Evolutionary conservation across 2,329 filamentous ascomycete species (phyloP).

Genomic region (Sarocladium oryzae): DNA sequence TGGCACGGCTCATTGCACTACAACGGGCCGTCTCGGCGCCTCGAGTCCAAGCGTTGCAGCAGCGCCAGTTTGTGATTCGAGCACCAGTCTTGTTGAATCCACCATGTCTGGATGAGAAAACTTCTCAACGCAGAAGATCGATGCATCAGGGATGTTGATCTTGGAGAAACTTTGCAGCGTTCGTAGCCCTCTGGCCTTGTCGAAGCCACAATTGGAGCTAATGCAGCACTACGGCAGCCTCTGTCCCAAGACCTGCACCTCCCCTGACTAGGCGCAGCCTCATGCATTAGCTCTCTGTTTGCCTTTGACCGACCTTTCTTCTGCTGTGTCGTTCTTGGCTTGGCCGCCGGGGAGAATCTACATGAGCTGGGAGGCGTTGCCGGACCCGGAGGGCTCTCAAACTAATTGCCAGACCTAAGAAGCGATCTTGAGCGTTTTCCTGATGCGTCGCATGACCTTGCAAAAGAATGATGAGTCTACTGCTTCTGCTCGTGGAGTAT

Average conservation of each 20-base stretch:
- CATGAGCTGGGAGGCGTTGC: no score
- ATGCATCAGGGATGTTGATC: not conserved
- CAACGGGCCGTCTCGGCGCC: not conserved
- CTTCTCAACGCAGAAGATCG: not conserved
- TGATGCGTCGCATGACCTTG: no score
- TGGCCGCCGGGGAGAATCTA: no score
- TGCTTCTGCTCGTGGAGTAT: no score
- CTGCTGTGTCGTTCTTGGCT: no score
- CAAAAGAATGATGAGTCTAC: no score
- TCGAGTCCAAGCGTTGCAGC: not conserved
- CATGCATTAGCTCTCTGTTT: constrained; percentile 3
- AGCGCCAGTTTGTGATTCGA: no score
- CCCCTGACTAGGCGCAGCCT: constrained; percentile 4
- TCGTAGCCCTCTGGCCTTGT: not conserved
- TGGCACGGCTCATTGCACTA: not conserved
- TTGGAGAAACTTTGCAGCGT: no score
- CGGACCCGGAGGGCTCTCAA: no score
- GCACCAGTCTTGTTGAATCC: no score
- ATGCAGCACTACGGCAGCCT: constrained; percentile 4
- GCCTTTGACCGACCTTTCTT: not conserved
- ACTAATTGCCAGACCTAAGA: no score
- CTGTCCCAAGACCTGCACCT: constrained; percentile 7
- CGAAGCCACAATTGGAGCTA: not conserved
- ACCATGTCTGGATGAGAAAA: not conserved
- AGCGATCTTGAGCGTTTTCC: no score